Percentiles rank a stretch among this genome's conserved stretches.
phyloP scores from a whole-genome alignment of 2,329 filamentous ascomycete genomes.

The Elsinoe fawcettii region DNA sequence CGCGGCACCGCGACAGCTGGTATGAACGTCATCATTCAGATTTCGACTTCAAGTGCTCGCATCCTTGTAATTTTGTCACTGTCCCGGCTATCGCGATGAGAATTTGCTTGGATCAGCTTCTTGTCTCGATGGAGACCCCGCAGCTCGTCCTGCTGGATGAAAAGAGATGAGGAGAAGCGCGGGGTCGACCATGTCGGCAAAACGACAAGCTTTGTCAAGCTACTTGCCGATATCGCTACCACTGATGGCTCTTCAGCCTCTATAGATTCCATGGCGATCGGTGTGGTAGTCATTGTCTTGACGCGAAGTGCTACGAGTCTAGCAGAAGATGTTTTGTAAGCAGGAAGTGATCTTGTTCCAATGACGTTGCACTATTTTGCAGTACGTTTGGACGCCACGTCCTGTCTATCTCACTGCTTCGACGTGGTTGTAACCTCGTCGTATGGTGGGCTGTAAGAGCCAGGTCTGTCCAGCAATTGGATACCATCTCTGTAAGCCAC shows the following conservation, averaged over 20 bases:
- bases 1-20: background rate
- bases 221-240: background rate
- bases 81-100: background rate
- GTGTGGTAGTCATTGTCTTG: background rate
- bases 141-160: background rate
- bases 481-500: background rate
- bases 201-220: background rate
- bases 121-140: background rate
- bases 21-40: background rate
- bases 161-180: slow-evolving; percentile 1
- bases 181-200: background rate
- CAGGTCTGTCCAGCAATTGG: background rate
- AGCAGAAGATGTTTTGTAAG: too few species aligned
- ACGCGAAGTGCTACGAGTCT: background rate
- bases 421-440: background rate
- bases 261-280: background rate
- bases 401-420: background rate
- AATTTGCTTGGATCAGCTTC: background rate
- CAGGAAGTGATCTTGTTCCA: too few species aligned
- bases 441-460: background rate
- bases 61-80: background rate
- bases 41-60: background rate
- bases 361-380: too few species aligned
- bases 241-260: background rate
- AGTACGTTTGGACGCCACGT: background rate